Evolutionary conservation across 2,329 filamentous ascomycete genomes (phyloP), one percentile per base, ranked within the genome.

Genomic region (Exophiala sp.): DNA sequence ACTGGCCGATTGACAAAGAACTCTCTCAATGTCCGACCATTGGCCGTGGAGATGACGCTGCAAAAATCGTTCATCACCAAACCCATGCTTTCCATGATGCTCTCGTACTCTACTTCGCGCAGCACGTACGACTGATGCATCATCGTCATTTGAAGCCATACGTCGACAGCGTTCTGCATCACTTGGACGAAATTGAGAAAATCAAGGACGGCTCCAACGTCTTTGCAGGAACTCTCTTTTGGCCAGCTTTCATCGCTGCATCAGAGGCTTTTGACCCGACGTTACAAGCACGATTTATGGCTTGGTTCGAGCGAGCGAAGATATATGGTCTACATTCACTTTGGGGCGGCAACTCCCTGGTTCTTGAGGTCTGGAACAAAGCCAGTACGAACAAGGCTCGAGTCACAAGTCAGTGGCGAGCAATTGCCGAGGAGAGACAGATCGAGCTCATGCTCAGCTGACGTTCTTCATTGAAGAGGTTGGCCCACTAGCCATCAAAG

Each of bases 181-280:
- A 50, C n/a, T 38, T 50, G 21, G 47, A 50, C 14, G 39, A 20
- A 29, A 42, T 50, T 18, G 47, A 50, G 16, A 42, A 16, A 12
- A 50, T 50, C 14, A 42, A 41, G 38, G 24, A 50, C 14, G 47
- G 32, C n/a, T 41, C 47, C 20, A 41, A 41, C 11, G 47, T 41
- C 11, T 41, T 18, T 21, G 39, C 36, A 7, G 47, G 47, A 6
- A 10, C 24, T 2, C 21, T 50, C 3, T 42, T 50, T 29, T 50
- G 47, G 47, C 47, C 47, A 36, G 77, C 71, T 45, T 66, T 66
- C 53, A 75, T 71, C 3, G 77, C 76, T 11, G 75, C 70, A 34
- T 72, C 66, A 53, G 80, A 80, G 69, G 78, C 74, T 9, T 66
- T 65, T 54, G 74, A 70, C 3, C 80, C 68, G 40, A 78, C 71